phyloP scores from a whole-genome alignment of 2,329 filamentous ascomycete species.

The Diatrype stigma region DNA sequence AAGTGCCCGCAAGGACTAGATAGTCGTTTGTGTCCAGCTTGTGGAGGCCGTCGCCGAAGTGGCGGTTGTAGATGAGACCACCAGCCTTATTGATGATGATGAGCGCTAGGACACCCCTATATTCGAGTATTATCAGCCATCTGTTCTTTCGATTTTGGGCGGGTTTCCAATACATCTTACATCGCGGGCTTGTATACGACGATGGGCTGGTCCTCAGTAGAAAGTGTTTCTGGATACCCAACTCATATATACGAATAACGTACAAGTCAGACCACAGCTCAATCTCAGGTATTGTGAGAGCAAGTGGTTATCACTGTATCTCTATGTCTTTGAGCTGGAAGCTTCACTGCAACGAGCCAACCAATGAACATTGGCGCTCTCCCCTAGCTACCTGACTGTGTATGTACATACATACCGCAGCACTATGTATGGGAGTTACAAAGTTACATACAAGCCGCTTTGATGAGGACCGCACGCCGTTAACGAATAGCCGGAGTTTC shows the following conservation, averaged over 20 bases:
- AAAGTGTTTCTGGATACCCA: neutral
- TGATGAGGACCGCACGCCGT: neutral
- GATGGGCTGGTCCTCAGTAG: neutral
- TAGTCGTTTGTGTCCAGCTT: constrained; percentile 94
- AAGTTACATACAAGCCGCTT: constrained; percentile 9
- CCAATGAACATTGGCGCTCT: neutral
- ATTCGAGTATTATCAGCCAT: constrained; percentile 2
- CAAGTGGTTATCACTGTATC: too few species aligned
- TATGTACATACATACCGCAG: too few species aligned
- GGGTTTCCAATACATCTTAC: neutral
- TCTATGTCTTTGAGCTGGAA: neutral
- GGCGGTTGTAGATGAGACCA: constrained; percentile 91
- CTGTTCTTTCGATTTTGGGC: constrained; percentile 2
- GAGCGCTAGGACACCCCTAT: constrained; percentile 88
- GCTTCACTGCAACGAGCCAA: neutral
- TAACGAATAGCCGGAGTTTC: constrained; percentile 8
- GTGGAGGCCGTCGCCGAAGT: constrained; percentile 81
- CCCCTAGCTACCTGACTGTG: too few species aligned
- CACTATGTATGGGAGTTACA: too few species aligned
- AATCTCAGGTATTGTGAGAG: neutral
- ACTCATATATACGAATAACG: neutral
- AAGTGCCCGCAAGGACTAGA: constrained; percentile 92
- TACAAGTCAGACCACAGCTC: neutral
- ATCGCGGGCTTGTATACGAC: neutral
- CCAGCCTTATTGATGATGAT: constrained; percentile 99